Conservation (phyloP, 805 yeast species). For the Candida corydali region DNA sequence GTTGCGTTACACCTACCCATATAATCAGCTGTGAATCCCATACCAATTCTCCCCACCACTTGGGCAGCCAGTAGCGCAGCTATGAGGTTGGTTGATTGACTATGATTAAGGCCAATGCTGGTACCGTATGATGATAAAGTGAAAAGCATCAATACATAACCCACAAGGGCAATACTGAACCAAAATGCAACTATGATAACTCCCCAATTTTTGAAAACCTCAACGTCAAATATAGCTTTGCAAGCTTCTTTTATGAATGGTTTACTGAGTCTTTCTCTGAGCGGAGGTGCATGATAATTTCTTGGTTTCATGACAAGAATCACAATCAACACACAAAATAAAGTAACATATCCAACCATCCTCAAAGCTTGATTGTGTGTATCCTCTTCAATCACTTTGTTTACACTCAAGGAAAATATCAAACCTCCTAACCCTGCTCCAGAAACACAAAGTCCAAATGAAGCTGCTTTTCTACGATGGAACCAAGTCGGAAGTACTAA, state of each 20-base stretch:
- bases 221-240: conserved; percentile 31
- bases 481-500: conserved; percentile 49
- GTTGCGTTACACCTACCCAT: conserved; percentile 44
- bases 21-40: conserved; percentile 45
- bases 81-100: conserved; percentile 29
- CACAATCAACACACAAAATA: conserved; percentile 31
- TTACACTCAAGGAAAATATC: conserved; percentile 40
- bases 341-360: conserved; percentile 30
- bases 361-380: conserved; percentile 41
- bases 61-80: conserved; percentile 41
- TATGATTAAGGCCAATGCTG: conserved; percentile 39
- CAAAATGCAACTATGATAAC: conserved; percentile 24
- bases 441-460: conserved; percentile 43
- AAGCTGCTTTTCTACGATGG: conserved; percentile 38
- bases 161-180: conserved; percentile 35
- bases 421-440: conserved; percentile 56
- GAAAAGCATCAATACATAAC: conserved; percentile 32
- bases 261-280: conserved; percentile 19
- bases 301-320: conserved; percentile 44
- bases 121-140: conserved; percentile 37
- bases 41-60: conserved; percentile 45
- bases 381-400: conserved; percentile 33
- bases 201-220: conserved; percentile 21
- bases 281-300: conserved; percentile 23
- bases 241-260: conserved; percentile 18